phyloP scores from a whole-genome alignment of 2,329 filamentous ascomycete species.

The Pseudogymnoascus sp. region DNA sequence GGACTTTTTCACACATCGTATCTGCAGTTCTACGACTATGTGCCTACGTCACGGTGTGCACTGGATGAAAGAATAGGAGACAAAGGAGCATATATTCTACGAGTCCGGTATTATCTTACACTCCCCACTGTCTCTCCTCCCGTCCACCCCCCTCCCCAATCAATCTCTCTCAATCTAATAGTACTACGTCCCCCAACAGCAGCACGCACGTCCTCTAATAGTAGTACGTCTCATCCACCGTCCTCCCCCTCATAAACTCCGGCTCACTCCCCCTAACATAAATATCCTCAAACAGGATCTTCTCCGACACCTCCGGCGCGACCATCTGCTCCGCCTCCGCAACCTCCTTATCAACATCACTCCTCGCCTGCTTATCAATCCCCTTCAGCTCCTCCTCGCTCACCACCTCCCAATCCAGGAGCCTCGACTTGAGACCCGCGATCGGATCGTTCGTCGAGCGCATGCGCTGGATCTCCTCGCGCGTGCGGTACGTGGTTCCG shows the following conservation, averaged over 20 bases:
- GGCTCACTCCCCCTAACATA: conserved; percentile 87
- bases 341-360: conserved; percentile 81
- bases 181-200: too few relatives aligned
- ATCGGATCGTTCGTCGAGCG: conserved; percentile 98
- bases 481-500: conserved; percentile 96
- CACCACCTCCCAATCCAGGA: conserved; percentile 88
- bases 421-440: conserved; percentile 94
- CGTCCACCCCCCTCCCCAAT: neutral
- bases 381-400: conserved; percentile 92
- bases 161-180: neutral
- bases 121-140: neutral
- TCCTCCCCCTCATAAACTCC: conserved; percentile 77
- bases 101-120: neutral
- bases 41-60: neutral
- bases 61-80: neutral
- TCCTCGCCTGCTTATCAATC: conserved; percentile 89
- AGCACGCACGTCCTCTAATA: conserved; percentile 26
- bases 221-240: conserved; percentile 85
- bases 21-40: neutral
- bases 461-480: conserved; percentile 99
- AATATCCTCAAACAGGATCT: conserved; percentile 93
- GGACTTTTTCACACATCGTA: neutral
- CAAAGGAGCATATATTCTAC: neutral
- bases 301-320: conserved; percentile 64
- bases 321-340: conserved; percentile 83